Evolutionary conservation across 129 eudicot species (phyloP), one percentile per base, ranked within the genome.

Genomic region (Silybum marianum): DNA sequence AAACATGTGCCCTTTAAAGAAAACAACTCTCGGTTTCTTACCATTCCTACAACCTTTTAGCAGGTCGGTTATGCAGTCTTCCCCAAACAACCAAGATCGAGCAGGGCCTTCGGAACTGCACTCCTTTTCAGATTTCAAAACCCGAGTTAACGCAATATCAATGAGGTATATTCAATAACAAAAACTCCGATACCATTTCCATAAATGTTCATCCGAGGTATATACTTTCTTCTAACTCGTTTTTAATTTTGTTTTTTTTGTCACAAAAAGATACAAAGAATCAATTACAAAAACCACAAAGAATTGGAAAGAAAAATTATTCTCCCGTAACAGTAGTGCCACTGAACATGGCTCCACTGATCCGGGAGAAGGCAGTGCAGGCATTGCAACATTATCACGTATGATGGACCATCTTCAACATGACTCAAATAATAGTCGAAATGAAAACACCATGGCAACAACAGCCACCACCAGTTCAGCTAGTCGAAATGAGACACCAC

Each of bases 261-360:
- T 71, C 13, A 32, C 23, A 25, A 65, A 65, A 75, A 93, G 99
- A 78, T 95, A 90, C 90, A 95, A 95, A 88, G 99, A 95, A 14
- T 89, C 98, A 6, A 91, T 95, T 25, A 84, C 98, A 9, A 95
- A 95, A 89, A 91, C 93, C 87, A 92, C 98, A 7, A 93, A 90
- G 76, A 90, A 91, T 36, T 95, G 99, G 99, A 95, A 93, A 84
- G 99, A 95, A 88, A 91, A 88, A 82, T 75, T 93, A 77, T 95
- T 95, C 74, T 81, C 97, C 25, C 98, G 98, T 78, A 93, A 86
- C 87, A 85, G 48, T 67, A 80, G 87, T 44, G 63, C 81, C 63
- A 78, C 88, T 2, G 97, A 93, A 28, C 77, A 79, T 21, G 90
- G 81, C 24, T 66, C 93, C 72, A 91, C 90, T 69, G 87, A 74